These are phyloP conservation scores for Stagonosporopsis tanaceti DNA, from an alignment of 2,329 filamentous ascomycete species.

Conservation along the genomic window DNA sequence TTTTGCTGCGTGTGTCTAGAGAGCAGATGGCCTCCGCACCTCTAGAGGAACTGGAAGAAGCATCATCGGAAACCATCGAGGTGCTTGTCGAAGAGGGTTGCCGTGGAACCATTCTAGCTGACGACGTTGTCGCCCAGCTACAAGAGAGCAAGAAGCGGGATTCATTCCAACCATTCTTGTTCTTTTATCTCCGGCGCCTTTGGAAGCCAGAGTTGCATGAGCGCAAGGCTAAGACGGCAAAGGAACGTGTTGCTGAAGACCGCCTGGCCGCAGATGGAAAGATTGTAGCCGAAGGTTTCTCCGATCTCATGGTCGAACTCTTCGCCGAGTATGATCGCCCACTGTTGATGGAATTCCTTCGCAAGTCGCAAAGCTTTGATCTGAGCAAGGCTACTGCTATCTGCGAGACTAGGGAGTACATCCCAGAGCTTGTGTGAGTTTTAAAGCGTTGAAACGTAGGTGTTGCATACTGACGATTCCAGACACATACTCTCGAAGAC, in stretches of 20 bases:
- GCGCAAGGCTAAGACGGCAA: conserved; percentile 44
- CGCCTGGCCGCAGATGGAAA: conserved; percentile 65
- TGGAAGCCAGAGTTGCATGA: conserved; percentile 78
- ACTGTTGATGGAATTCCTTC: conserved; percentile 86
- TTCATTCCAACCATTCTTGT: conserved; percentile 75
- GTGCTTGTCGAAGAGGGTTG: conserved; percentile 91
- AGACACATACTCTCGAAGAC: conserved; percentile 90
- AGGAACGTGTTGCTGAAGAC: conserved; percentile 50
- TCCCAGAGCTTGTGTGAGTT: conserved; percentile 83
- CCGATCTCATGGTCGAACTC: conserved; percentile 83
- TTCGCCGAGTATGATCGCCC: conserved; percentile 85
- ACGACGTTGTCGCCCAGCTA: conserved; percentile 80
- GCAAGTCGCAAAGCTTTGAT: conserved; percentile 84
- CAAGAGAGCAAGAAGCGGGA: conserved; percentile 63
- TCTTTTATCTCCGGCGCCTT: conserved; percentile 87
- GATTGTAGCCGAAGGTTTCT: conserved; percentile 82
- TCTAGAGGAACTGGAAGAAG: conserved; percentile 75
- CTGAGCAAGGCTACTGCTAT: conserved; percentile 80
- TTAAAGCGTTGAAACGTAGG: neutral
- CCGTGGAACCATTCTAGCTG: conserved; percentile 82
- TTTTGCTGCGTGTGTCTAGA: conserved; percentile 82
- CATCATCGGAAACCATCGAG: conserved; percentile 82
- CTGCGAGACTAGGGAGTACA: conserved; percentile 82
- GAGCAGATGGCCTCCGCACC: conserved; percentile 72
- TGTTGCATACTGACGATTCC: conserved; percentile 23